Percentiles rank a stretch among this genome's conserved stretches.
Conservation (phyloP, 805 yeast species). For the Pichia thaimueangensis region DNA sequence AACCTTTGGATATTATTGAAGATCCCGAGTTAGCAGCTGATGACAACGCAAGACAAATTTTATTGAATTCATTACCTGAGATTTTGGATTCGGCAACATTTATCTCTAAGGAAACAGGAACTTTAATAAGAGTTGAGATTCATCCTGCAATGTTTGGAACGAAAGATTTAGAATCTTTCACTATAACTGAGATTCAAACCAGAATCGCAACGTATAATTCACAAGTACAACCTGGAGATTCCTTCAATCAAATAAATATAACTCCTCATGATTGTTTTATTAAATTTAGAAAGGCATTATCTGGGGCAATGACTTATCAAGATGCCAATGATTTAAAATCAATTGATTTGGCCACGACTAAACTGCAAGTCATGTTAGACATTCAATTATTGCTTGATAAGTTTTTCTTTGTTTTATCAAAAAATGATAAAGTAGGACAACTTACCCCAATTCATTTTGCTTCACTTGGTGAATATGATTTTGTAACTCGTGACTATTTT, state of each 20-base stretch:
- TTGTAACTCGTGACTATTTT: constrained; percentile 41
- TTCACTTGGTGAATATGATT: constrained; percentile 21
- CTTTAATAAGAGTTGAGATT: constrained; percentile 47
- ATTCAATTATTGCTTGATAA: constrained; percentile 43
- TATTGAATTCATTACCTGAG: constrained; percentile 27
- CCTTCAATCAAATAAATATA: constrained; percentile 13
- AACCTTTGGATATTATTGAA: constrained; percentile 4
- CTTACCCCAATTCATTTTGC: constrained; percentile 25
- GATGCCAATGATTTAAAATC: constrained; percentile 45
- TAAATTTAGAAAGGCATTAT: constrained; percentile 56
- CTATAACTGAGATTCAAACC: constrained; percentile 41
- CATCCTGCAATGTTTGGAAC: constrained; percentile 43
- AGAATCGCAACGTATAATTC: constrained; percentile 39
- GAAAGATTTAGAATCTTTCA: constrained; percentile 43
- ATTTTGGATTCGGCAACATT: constrained; percentile 42
- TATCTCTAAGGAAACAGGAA: constrained; percentile 40
- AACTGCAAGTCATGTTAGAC: constrained; percentile 44
- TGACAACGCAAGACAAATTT: constrained; percentile 10
- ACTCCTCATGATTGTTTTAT: constrained; percentile 47
- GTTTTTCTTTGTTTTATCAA: constrained; percentile 37
- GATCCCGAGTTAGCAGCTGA: constrained; percentile 6
- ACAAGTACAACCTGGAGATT: constrained; percentile 11
- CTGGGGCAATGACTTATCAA: constrained; percentile 52
- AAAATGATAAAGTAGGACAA: constrained; percentile 19
- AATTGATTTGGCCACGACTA: constrained; percentile 44